Base-by-base conservation (phyloP, 2,329 filamentous ascomycete genomes). In the Exophiala aquamarina region DNA sequence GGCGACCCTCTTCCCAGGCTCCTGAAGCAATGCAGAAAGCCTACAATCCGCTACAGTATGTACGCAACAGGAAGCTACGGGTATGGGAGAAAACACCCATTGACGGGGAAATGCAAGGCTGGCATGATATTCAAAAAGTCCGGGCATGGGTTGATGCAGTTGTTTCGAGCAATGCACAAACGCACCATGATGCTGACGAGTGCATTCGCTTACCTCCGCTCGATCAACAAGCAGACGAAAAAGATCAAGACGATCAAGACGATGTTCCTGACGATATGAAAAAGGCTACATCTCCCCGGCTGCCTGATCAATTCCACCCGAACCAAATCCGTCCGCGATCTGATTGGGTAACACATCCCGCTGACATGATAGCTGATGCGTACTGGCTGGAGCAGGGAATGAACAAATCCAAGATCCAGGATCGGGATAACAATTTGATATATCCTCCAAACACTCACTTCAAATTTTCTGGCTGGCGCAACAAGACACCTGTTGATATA, bases 31-130 rank as follows among this genome's bases (percentile, higher is more conserved):
- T 47, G 21, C 53, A 49, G 50, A 83, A 91, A 42, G 70, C 75
- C 2, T 97, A 97, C 64, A 95, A 98, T 63, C 93, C 92, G 3
- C 70, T 98, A 18, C 93, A 97, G 66, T 89, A 89, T 59, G 87
- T 97, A 45, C 84, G 93, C 15, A 97, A 98, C 63, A 81, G 92
- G 38, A 92, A 91, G 63, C 80, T 93, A 10, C 79, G 93, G 53
- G 85, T 86, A 19, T 80, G 91, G 13, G 88, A 94, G 68, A 81
- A 88, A 32, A 84, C 80, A 55, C 70, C 78, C 1, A 84, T 95
- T 26, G 82, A 93, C 59, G 83, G 87, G 13, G 83, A 89, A 52
- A 75, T 77, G 1, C 84, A 87, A 57, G 88, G 87, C 1, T 97
- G 94, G 72, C 76, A 81, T 31, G 84, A 96, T 64, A 73, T 88